These are phyloP conservation scores for Xylaria sp. DNA, from an alignment of 2,329 filamentous ascomycete genomes.

Conservation along the genomic window DNA sequence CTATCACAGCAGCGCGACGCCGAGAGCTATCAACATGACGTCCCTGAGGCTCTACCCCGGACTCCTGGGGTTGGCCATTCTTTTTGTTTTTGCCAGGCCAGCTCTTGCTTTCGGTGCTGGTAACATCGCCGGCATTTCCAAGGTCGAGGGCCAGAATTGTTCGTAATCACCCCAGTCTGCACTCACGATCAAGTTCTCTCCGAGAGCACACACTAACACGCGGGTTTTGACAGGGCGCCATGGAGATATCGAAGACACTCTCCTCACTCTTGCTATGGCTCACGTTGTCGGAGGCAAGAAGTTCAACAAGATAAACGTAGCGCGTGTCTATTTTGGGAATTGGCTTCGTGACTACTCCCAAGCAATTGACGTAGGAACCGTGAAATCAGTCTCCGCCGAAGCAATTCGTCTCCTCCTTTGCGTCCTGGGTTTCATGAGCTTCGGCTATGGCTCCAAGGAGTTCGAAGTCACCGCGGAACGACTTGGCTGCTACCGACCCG, in stretches of 20 bases:
- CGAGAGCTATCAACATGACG: constrained; percentile 56
- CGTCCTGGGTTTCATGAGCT: constrained; percentile 89
- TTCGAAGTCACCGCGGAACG: constrained; percentile 85
- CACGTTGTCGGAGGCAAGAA: constrained; percentile 72
- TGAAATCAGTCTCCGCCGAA: constrained; percentile 90
- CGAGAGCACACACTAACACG: constrained; percentile 34
- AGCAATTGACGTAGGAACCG: constrained; percentile 90
- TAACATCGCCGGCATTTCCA: constrained; percentile 84
- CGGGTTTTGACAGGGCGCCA: constrained; percentile 70
- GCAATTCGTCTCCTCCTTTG: constrained; percentile 90
- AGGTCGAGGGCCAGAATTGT: constrained; percentile 87
- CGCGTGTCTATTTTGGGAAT: constrained; percentile 94
- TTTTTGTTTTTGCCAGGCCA: constrained; percentile 75
- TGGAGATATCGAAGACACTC: constrained; percentile 92
- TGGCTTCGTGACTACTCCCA: constrained; percentile 95
- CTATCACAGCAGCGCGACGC: constrained; percentile 17
- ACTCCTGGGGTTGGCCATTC: constrained; percentile 66
- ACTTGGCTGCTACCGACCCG: constrained; percentile 82
- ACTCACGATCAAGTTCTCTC: neutral
- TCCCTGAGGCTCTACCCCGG: constrained; percentile 61
- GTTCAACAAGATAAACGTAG: constrained; percentile 87
- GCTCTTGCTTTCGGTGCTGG: constrained; percentile 86
- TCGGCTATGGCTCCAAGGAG: constrained; percentile 84
- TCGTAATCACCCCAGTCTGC: constrained; percentile 45
- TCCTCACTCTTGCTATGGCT: constrained; percentile 75